Evolutionary conservation across 768 basidiomycete species (phyloP), one percentile per base, ranked within the genome.

Genomic region (Chiua virens): DNA sequence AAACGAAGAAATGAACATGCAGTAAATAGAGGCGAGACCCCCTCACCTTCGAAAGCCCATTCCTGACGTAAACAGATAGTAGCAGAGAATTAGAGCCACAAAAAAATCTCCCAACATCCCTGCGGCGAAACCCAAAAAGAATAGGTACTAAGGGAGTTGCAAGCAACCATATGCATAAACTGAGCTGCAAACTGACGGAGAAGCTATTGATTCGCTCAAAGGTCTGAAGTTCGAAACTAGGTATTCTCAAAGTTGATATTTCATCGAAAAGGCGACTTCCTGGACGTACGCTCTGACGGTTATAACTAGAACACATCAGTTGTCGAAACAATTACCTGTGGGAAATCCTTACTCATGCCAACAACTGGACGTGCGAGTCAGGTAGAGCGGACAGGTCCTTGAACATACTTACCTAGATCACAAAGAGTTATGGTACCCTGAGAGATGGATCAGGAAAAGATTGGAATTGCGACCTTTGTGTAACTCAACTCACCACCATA

Each of bases 111-210:
- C 77, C 5, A 72, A 61, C 9, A 79, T 72, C 0, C 78, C 76
- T 0, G 76, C 62, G 4, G 73, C 76, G 50, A 84, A 82, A 51
- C 77, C 75, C 47, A 79, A 49, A 56, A 80, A 83, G 58, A 85
- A 66, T 23, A 79, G 57, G 27, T 49, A 64, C 83, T 86, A 53
- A 32, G 15, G 21, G 25, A 3, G n/a, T 4, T 14, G 11, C 52
- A 14, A 58, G 53, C n/a, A 35, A 46, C 17, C 5, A 37, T 18
- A 14, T 11, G 18, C 5, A 39, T 3, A 5, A 17, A 17, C 9
- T 17, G 27, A n/a, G n/a, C n/a, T n/a, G n/a, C n/a, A n/a, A 15
- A 56, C 72, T 45, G 52, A 78, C 80, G 27, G 75, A 73, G 5
- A 77, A 57, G 8, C 38, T 64, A 35, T 68, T 51, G 8, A 80